Base-by-base conservation (phyloP, 2,329 filamentous ascomycete species). In the Claviceps digitariae region DNA sequence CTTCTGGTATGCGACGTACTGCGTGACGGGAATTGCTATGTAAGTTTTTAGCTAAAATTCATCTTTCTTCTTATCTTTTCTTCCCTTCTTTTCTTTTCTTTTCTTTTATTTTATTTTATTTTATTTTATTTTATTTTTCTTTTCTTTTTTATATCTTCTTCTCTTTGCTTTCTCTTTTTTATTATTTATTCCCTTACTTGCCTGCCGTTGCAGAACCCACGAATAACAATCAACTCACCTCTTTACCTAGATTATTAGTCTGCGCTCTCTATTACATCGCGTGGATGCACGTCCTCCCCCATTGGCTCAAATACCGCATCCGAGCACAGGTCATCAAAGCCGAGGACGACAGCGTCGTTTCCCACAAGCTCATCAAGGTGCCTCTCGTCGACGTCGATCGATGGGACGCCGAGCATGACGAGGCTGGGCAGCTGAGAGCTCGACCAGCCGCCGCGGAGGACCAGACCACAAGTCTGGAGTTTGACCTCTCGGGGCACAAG, bases 1-100 rank as follows among this genome's bases (percentile, higher is more conserved):
- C 52, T 88, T 89, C 65, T 88, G 81, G 79, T 89, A 87, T 57
- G 83, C 74, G 1, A 87, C 83, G 0, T 87, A 87, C 59, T 75
- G 77, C 21, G 77, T 81, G 0, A 76, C 80, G 0, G 83, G 84
- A 0, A 74, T 87, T 54, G 81, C 65, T 23, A 75, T 86, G 78
- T 82, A 69, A 72, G 78, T 77, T 15, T 17, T 6, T 41, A 13
- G 21, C 13, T 3, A 25, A 23, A 4, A 2, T n/a, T n/a, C 40
- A 3, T 43, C 8, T 7, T 23, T 23, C 8, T 23, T n/a, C 40
- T 21, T 13, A 2, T 23, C 9, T 23, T n/a, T 23, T n/a, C 20
- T 15, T 23, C 40, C 5, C 40, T n/a, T 15, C 15, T 15, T 40
- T 40, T 40, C 15, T n/a, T 40, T 40, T 40, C 5, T 6, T n/a